phyloP scores from a whole-genome alignment of 768 basidiomycete genomes.

The Russula compacta region DNA sequence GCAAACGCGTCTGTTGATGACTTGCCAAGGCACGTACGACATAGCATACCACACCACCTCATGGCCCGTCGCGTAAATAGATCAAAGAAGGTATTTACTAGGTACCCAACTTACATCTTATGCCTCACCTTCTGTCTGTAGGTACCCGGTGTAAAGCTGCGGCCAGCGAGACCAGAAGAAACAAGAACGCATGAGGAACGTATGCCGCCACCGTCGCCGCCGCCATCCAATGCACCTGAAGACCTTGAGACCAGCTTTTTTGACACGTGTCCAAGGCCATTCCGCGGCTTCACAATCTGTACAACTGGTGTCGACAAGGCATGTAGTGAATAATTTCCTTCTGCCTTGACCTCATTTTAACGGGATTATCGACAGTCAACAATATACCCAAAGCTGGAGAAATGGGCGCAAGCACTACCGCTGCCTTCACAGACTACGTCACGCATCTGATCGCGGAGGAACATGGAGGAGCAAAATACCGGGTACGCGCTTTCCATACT shows the following conservation, averaged over 20 bases:
- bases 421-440: slow-evolving; percentile 74
- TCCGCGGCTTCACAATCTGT: slow-evolving; percentile 56
- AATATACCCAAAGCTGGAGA: slow-evolving; percentile 66
- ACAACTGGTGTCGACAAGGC: slow-evolving; percentile 83
- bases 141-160: slow-evolving; percentile 79
- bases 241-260: slow-evolving; percentile 17
- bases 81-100: slow-evolving; percentile 45
- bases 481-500: slow-evolving; percentile 34
- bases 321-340: slow-evolving; percentile 17
- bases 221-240: slow-evolving; percentile 32
- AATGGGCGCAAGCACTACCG: slow-evolving; percentile 63
- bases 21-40: not conserved
- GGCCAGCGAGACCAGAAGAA: slow-evolving; percentile 43
- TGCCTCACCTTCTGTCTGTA: slow-evolving; percentile 22
- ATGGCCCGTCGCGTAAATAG: slow-evolving; percentile 46
- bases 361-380: slow-evolving; percentile 37
- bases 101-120: not conserved
- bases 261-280: slow-evolving; percentile 49
- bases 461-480: slow-evolving; percentile 82
- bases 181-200: slow-evolving; percentile 20
- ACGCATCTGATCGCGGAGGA: slow-evolving; percentile 79
- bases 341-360: not conserved
- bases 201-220: slow-evolving; percentile 25
- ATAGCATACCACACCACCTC: not conserved
- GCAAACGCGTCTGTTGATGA: not conserved